These are phyloP conservation scores for Tetrahymena malaccensis DNA, from an alignment of 73 alveolate genomes.

Conservation along the genomic window DNA sequence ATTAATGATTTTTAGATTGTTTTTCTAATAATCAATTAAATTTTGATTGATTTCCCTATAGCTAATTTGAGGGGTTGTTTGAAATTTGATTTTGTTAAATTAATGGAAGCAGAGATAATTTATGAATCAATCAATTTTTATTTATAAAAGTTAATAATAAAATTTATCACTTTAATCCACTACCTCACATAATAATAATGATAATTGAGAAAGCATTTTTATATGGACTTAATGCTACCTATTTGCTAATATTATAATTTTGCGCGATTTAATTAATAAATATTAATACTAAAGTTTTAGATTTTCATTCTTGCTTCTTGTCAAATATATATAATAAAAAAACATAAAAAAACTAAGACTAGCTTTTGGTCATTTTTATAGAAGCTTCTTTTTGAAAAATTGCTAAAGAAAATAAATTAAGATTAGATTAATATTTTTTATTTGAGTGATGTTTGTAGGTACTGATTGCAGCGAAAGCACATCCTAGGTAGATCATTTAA, in stretches of 20 bases:
- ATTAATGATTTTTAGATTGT: too few relatives aligned
- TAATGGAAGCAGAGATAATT: not conserved
- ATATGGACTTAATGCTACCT: not conserved
- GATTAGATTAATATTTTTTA: not conserved
- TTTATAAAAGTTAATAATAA: too few relatives aligned
- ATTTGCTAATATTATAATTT: not conserved
- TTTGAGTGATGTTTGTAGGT: not conserved
- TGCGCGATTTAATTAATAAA: not conserved
- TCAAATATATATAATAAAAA: not conserved
- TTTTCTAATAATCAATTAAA: too few relatives aligned
- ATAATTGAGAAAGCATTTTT: not conserved
- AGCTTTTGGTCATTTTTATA: not conserved
- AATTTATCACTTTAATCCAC: not conserved
- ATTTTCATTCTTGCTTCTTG: not conserved
- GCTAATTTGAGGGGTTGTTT: not conserved
- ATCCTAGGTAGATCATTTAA: not conserved
- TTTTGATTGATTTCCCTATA: too few relatives aligned
- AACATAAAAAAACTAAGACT: not conserved
- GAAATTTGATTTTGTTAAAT: too few relatives aligned
- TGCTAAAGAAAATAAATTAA: not conserved
- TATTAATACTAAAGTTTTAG: not conserved
- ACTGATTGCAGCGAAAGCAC: not conserved
- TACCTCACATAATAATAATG: not conserved
- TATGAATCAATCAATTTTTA: too few relatives aligned
- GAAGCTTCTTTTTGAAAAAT: not conserved